Evolutionary conservation across 225 moss, liverwort and hornwort genomes (phyloP).

Genomic region (Takakia lepidozioides): DNA sequence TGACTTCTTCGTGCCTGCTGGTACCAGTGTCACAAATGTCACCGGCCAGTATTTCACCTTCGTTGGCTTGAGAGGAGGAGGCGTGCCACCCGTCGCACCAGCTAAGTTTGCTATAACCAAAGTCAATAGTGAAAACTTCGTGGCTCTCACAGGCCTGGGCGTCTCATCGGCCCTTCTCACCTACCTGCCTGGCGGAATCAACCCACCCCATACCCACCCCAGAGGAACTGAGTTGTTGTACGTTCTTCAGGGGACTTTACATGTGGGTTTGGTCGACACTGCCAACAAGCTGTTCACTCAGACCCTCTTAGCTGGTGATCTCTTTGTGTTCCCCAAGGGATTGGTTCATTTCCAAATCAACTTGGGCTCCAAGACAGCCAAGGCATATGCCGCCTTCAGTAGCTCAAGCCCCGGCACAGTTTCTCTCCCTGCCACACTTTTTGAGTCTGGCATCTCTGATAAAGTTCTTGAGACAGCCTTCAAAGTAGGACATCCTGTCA

Average conservation of each 20-base stretch:
- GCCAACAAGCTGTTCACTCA: slow-evolving; percentile 12
- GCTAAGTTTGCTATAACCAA: too few relatives aligned
- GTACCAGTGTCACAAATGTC: too few relatives aligned
- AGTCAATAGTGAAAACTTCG: too few relatives aligned
- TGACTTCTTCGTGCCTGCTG: too few relatives aligned
- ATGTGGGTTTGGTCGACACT: slow-evolving; percentile 3
- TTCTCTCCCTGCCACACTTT: neutral
- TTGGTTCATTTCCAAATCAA: too few relatives aligned
- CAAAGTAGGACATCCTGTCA: neutral
- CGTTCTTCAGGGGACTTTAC: slow-evolving; percentile 8
- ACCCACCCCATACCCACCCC: neutral
- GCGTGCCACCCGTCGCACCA: too few relatives aligned
- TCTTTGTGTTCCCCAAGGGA: slow-evolving; percentile 8
- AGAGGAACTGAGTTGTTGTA: slow-evolving; percentile 5
- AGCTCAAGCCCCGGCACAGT: slow-evolving; percentile 2
- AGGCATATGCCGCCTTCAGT: slow-evolving; percentile 4
- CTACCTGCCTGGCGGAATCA: too few relatives aligned
- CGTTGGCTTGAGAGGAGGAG: too few relatives aligned
- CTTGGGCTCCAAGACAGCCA: neutral
- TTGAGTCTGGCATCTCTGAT: slow-evolving; percentile 4
- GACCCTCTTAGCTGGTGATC: slow-evolving; percentile 6
- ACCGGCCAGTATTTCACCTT: too few relatives aligned
- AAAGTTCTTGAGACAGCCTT: slow-evolving; percentile 7
- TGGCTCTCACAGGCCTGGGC: too few relatives aligned
- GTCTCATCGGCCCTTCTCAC: too few relatives aligned